Conservation (phyloP, 306 rosid genomes). For the Sechiopsis laciniata region DNA sequence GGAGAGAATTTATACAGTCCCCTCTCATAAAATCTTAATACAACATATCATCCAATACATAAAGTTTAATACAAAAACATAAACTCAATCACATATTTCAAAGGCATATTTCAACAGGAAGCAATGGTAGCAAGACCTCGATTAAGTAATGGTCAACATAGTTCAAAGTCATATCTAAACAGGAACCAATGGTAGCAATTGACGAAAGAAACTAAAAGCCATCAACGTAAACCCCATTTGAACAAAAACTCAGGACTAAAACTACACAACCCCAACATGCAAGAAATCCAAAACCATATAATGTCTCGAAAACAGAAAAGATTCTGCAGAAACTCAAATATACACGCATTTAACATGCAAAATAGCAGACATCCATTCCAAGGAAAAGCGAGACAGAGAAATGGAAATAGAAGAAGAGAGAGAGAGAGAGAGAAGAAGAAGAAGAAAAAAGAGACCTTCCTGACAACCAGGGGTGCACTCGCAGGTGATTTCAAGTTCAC, state of each 20-base stretch:
- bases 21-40: too few species aligned
- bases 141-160: too few species aligned
- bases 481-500: constrained; percentile 77
- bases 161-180: too few species aligned
- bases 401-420: constrained; percentile 20
- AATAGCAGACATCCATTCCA: constrained; percentile 27
- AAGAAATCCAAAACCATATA: constrained; percentile 28
- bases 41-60: too few species aligned
- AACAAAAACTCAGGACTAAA: constrained; percentile 18
- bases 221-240: constrained; percentile 47
- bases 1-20: too few species aligned
- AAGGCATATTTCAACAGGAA: too few species aligned
- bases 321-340: constrained; percentile 20
- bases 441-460: constrained; percentile 56
- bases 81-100: too few species aligned
- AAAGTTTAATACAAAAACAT: too few species aligned
- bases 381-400: constrained; percentile 9
- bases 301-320: constrained; percentile 25
- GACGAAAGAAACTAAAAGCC: constrained; percentile 9
- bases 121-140: not conserved
- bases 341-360: constrained; percentile 34
- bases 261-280: constrained; percentile 31
- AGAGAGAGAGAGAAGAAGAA: constrained; percentile 3
- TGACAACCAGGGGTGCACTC: constrained; percentile 99
- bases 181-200: not conserved